A percentile compares a stretch with the other conserved stretches of the same genome.
phyloP scores from a whole-genome alignment of 306 rosid genomes.

The Quillaja saponaria region DNA sequence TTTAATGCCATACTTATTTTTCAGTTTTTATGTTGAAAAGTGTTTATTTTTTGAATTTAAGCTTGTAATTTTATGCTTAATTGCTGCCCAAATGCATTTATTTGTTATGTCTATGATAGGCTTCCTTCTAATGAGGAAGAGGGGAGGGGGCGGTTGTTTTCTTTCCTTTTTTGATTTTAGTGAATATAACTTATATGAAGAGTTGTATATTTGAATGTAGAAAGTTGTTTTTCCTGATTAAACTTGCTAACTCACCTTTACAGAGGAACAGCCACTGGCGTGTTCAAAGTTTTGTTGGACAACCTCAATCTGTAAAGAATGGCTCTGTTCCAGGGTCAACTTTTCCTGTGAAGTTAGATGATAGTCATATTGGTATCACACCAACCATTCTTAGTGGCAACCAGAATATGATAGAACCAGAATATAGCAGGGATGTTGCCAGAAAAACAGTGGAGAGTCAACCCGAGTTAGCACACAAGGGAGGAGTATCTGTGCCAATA shows the following conservation, averaged over 20 bases:
- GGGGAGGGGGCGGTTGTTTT: too few species aligned
- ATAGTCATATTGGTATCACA: constrained; percentile 55
- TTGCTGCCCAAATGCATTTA: too few species aligned
- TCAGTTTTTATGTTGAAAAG: not conserved
- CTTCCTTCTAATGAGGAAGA: too few species aligned
- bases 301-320: constrained; percentile 64
- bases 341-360: constrained; percentile 81
- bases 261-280: constrained; percentile 99
- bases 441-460: constrained; percentile 55
- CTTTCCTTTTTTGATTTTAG: not conserved
- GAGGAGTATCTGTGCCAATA: constrained; percentile 52
- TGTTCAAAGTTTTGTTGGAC: constrained; percentile 68
- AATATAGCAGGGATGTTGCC: constrained; percentile 54
- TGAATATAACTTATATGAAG: constrained; percentile 10
- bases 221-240: constrained; percentile 16
- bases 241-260: constrained; percentile 23
- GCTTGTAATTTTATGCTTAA: too few species aligned
- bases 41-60: too few species aligned
- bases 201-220: constrained; percentile 10
- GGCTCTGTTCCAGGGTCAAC: constrained; percentile 61
- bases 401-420: constrained; percentile 57
- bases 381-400: constrained; percentile 60
- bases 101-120: too few species aligned
- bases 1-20: constrained; percentile 18
- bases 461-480: constrained; percentile 66